A percentile compares a stretch with the other conserved stretches of the same genome.
phyloP scores from a whole-genome alignment of 257 asterid species.

The Solanum dulcamara region DNA sequence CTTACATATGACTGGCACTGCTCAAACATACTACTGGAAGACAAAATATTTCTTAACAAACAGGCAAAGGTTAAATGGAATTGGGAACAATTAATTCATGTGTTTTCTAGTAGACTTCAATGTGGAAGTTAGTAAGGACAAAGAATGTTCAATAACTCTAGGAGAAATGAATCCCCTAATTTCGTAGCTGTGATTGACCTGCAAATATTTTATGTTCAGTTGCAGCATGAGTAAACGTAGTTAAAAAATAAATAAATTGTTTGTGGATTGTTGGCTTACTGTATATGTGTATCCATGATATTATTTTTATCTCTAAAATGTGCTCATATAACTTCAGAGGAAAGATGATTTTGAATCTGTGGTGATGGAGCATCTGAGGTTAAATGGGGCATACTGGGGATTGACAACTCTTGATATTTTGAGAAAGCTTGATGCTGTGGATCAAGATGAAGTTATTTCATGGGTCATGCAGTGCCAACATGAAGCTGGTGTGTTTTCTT shows the following conservation, averaged over 20 bases:
- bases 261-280: background rate
- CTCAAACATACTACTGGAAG: background rate
- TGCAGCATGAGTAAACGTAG: background rate
- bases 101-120: background rate
- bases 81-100: background rate
- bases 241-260: no score
- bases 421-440: constrained; percentile 65
- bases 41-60: background rate
- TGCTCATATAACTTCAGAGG: constrained; percentile 24
- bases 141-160: background rate
- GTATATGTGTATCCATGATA: background rate
- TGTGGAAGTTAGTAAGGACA: background rate
- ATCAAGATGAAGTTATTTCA: constrained; percentile 64
- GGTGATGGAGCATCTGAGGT: constrained; percentile 82
- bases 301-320: background rate
- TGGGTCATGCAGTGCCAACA: constrained; percentile 93
- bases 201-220: background rate
- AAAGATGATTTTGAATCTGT: constrained; percentile 71
- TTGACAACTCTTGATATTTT: constrained; percentile 73
- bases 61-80: background rate
- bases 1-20: background rate
- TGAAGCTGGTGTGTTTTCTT: constrained; percentile 62
- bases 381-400: constrained; percentile 97
- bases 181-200: background rate
- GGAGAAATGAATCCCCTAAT: background rate